Evolutionary conservation across 176 grass and related monocot genomes (phyloP).

Genomic region (Aegilops longissima): DNA sequence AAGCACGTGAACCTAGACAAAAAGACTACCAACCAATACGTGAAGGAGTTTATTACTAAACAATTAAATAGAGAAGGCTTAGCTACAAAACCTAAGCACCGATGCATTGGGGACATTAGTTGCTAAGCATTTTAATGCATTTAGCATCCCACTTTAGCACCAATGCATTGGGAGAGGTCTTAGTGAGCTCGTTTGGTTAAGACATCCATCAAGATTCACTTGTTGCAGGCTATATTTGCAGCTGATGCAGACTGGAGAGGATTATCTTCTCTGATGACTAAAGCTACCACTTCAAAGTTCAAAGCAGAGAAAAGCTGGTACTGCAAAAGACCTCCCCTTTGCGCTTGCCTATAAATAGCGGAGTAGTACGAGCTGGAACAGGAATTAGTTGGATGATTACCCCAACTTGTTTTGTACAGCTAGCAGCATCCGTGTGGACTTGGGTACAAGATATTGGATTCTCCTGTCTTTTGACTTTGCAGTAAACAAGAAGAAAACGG

Average conservation of each 20-base stretch:
- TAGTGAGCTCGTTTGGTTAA: background rate
- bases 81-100: too few species aligned
- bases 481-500: conserved; percentile 38
- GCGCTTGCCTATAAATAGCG: background rate
- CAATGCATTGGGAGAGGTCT: too few species aligned
- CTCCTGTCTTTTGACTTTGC: conserved; percentile 50
- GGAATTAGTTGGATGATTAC: background rate
- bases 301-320: background rate
- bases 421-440: conserved; percentile 26
- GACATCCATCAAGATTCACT: background rate
- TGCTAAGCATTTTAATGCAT: too few species aligned
- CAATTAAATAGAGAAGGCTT: too few species aligned
- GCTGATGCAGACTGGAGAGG: background rate
- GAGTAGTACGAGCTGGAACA: background rate
- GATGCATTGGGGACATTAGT: too few species aligned
- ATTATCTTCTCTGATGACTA: background rate
- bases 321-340: conserved; percentile 15
- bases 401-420: conserved; percentile 13
- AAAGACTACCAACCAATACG: too few species aligned
- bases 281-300: background rate
- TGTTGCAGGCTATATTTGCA: background rate
- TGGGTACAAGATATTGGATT: conserved; percentile 59
- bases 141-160: too few species aligned
- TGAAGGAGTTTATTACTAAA: too few species aligned
- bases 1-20: too few species aligned